Conservation (phyloP, 352 stramenopile genomes). For the Pythium biforme region DNA sequence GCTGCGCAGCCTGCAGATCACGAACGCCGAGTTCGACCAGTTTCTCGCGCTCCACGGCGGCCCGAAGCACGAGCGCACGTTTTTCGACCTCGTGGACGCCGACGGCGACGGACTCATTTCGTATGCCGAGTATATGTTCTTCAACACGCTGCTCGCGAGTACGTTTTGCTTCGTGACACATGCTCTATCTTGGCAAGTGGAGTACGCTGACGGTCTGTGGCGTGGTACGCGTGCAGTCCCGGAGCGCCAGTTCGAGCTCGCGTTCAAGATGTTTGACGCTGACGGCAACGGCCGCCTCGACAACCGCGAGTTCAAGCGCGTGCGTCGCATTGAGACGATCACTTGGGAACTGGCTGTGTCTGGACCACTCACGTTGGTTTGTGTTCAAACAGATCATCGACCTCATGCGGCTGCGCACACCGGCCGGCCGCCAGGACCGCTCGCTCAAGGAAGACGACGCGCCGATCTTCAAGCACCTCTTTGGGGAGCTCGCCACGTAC, state of each 20-base stretch:
- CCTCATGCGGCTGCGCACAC: constrained; percentile 75
- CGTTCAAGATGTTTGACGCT: constrained; percentile 90
- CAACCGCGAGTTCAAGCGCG: constrained; percentile 84
- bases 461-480: constrained; percentile 85
- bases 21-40: constrained; percentile 79
- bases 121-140: constrained; percentile 90
- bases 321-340: constrained; percentile 28
- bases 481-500: constrained; percentile 74
- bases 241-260: constrained; percentile 81
- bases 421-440: constrained; percentile 75
- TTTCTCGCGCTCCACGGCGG: constrained; percentile 73
- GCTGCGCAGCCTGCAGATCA: constrained; percentile 71
- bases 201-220: neutral
- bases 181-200: too few relatives aligned
- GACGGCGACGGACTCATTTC: constrained; percentile 87
- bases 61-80: constrained; percentile 58
- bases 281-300: constrained; percentile 81
- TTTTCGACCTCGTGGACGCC: constrained; percentile 84
- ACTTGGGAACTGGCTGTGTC: neutral
- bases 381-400: constrained; percentile 68
- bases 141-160: constrained; percentile 85
- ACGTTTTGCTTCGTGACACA: constrained; percentile 36
- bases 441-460: constrained; percentile 73
- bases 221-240: constrained; percentile 43
- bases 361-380: neutral